phyloP scores from a whole-genome alignment of 257 asterid species.

The Solanum chmielewskii region DNA sequence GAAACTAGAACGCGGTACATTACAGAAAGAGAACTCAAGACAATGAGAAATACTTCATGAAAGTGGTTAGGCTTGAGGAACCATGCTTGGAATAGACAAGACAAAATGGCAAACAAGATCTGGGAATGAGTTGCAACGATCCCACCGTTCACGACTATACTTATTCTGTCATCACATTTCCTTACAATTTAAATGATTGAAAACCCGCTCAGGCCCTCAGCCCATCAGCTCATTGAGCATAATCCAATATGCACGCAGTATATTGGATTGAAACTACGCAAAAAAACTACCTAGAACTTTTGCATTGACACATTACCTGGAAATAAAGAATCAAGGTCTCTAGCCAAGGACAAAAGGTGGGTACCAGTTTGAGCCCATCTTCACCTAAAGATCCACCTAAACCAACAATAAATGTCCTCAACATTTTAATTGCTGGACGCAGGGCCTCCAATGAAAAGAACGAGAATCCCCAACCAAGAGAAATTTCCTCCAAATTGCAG shows the following conservation, averaged over 20 bases:
- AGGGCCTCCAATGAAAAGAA: slow-evolving; percentile 43
- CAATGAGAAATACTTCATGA: not conserved
- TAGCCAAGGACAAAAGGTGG: slow-evolving; percentile 57
- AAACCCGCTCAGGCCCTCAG: not conserved
- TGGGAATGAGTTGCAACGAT: not conserved
- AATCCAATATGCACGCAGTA: not conserved
- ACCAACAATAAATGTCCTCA: slow-evolving; percentile 51
- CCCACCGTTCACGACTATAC: not conserved
- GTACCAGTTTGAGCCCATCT: slow-evolving; percentile 57
- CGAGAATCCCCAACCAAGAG: slow-evolving; percentile 90
- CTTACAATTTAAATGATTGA: not conserved
- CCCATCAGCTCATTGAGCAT: not conserved
- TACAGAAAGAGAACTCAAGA: not conserved
- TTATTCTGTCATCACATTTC: not conserved
- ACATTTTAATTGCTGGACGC: slow-evolving; percentile 47
- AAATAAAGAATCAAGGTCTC: slow-evolving; percentile 63
- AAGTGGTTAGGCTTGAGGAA: not conserved
- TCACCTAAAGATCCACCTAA: slow-evolving; percentile 78
- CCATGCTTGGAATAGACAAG: not conserved
- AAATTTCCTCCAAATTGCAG: slow-evolving; percentile 61
- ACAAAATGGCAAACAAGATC: not conserved
- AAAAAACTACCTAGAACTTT: not conserved
- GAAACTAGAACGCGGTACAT: not conserved
- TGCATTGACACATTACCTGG: slow-evolving; percentile 39
- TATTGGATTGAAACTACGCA: not conserved